These are phyloP conservation scores for Rhododendron vialii DNA, from an alignment of 148 eudicot genomes.

Conservation along the genomic window DNA sequence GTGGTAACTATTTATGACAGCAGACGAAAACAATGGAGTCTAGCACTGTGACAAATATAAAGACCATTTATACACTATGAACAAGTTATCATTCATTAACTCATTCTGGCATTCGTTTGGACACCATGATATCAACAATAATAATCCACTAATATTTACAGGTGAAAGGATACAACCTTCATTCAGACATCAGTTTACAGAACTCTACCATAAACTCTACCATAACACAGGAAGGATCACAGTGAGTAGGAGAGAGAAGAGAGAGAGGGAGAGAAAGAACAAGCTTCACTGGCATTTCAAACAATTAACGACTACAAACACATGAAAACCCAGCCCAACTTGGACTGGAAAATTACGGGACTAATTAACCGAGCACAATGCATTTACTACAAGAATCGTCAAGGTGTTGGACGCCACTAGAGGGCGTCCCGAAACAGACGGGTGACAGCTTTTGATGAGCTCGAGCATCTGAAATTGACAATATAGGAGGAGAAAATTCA, in stretches of 20 bases:
- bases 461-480: conserved; percentile 1
- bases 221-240: background rate
- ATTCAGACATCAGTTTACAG: background rate
- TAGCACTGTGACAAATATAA: background rate
- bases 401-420: conserved; percentile 6
- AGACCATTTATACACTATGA: background rate
- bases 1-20: background rate
- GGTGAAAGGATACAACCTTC: background rate
- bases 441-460: conserved; percentile 6
- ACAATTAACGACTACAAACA: background rate
- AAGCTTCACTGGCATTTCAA: background rate
- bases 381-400: conserved; percentile 11
- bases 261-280: background rate
- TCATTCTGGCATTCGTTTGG: background rate
- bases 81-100: background rate
- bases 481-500: background rate
- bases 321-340: background rate
- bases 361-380: conserved; percentile 9
- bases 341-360: background rate
- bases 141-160: background rate
- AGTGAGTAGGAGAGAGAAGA: background rate
- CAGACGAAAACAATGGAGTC: background rate
- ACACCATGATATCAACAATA: background rate
- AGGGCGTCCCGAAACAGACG: conserved; percentile 9
- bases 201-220: conserved; percentile 7